phyloP scores from a whole-genome alignment of 2,329 filamentous ascomycete genomes.

The Biscogniauxia mediterranea region DNA sequence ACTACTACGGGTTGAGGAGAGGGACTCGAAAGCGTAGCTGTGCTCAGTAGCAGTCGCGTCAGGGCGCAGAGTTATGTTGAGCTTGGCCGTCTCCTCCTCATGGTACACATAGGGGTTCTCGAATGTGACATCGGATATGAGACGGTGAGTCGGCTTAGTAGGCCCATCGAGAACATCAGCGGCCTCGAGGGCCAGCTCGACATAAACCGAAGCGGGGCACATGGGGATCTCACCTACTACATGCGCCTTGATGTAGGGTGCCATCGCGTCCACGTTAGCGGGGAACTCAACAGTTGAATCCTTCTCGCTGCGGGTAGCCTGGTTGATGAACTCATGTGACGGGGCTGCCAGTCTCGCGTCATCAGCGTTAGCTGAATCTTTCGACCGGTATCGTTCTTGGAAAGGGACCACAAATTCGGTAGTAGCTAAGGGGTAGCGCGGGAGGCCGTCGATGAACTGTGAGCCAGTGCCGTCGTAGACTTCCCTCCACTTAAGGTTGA shows the following conservation, averaged over 20 bases:
- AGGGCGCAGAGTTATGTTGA: background rate
- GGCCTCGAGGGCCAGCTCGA: constrained; percentile 25
- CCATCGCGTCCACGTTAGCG: constrained; percentile 8
- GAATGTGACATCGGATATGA: constrained; percentile 7
- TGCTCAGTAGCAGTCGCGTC: background rate
- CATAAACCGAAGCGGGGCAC: constrained; percentile 23
- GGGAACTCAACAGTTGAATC: constrained; percentile 5
- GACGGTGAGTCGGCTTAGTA: background rate
- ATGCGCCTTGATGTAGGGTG: constrained; percentile 21
- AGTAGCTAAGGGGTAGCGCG: constrained; percentile 12
- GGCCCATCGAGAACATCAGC: background rate
- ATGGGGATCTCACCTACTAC: constrained; percentile 19
- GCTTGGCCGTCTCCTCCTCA: background rate
- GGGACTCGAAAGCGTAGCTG: background rate
- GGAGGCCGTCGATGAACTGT: constrained; percentile 8
- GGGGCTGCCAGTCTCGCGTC: background rate
- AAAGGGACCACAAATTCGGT: constrained; percentile 14
- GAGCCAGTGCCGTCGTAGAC: constrained; percentile 7
- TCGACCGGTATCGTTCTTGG: background rate
- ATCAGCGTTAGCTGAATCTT: background rate
- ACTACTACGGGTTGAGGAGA: background rate
- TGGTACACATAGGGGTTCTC: constrained; percentile 4
- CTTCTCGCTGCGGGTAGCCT: background rate
- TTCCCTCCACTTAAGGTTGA: constrained; percentile 12
- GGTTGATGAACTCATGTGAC: constrained; percentile 14